Evolutionary conservation across 225 moss, liverwort and hornwort genomes (phyloP).

Genomic region (Lunularia cruciata): DNA sequence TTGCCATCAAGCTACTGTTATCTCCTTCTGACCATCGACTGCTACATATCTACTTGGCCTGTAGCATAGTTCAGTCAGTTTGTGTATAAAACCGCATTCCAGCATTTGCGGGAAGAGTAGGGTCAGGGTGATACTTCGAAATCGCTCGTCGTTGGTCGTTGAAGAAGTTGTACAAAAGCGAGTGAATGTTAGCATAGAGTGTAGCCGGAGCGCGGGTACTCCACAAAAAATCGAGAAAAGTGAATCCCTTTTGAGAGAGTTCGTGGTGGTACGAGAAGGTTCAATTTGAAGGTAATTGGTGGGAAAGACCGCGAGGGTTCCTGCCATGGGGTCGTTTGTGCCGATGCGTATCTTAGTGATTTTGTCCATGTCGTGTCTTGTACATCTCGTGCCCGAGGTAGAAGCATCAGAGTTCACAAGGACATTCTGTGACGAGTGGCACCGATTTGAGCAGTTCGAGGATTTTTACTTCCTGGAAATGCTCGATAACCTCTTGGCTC

Average conservation of each 20-base stretch:
- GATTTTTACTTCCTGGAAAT: conserved; percentile 45
- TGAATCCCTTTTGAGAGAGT: no score
- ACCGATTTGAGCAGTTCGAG: conserved; percentile 36
- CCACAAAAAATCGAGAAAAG: background rate
- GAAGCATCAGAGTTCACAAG: conserved; percentile 24
- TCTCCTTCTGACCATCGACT: no score
- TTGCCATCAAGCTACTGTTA: no score
- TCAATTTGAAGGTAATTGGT: background rate
- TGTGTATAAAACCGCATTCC: no score
- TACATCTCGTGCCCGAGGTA: background rate
- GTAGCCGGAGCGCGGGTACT: no score
- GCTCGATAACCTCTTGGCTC: conserved; percentile 39
- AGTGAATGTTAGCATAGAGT: no score
- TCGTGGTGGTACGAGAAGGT: background rate
- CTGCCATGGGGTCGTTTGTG: background rate
- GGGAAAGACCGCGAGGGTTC: background rate
- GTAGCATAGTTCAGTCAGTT: no score
- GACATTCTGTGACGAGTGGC: conserved; percentile 33
- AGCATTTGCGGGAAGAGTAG: background rate
- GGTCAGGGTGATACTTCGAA: background rate
- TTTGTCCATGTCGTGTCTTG: background rate
- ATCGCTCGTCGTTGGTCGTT: no score
- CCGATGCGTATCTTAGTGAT: conserved; percentile 4
- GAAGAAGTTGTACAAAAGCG: conserved; percentile 9
- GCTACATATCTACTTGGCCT: no score